These are phyloP conservation scores for Pseudocercospora fuligena DNA, from an alignment of 2,329 filamentous ascomycete genomes.

Conservation along the genomic window DNA sequence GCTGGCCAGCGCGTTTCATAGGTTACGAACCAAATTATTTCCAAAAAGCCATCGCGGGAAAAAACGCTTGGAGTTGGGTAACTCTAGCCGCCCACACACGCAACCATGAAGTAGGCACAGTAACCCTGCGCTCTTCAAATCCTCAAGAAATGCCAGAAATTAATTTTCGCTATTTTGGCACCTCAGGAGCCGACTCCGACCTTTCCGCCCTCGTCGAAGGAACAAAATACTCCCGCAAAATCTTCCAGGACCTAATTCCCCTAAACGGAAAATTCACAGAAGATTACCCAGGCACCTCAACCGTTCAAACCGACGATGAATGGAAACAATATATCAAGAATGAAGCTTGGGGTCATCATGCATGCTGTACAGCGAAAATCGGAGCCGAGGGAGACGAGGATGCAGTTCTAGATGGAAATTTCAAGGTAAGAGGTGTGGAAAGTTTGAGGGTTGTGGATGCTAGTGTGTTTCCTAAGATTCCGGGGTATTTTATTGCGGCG, in stretches of 20 bases:
- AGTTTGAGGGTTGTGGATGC: constrained; percentile 67
- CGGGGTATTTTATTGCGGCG: constrained; percentile 58
- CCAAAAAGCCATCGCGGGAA: constrained; percentile 48
- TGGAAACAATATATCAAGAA: constrained; percentile 56
- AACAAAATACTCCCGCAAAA: constrained; percentile 55
- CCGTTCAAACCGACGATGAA: constrained; percentile 47
- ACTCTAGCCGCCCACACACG: constrained; percentile 68
- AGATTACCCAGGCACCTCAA: constrained; percentile 48
- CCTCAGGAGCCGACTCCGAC: constrained; percentile 42
- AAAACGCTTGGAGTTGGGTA: constrained; percentile 53
- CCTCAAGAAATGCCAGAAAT: constrained; percentile 67
- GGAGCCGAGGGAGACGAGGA: constrained; percentile 58
- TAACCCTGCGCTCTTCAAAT: constrained; percentile 64
- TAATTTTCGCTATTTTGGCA: constrained; percentile 62
- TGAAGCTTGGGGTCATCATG: constrained; percentile 63
- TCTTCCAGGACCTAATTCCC: constrained; percentile 42
- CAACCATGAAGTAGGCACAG: constrained; percentile 66
- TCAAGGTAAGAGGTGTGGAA: constrained; percentile 41
- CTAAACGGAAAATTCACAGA: constrained; percentile 50
- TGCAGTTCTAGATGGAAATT: constrained; percentile 58
- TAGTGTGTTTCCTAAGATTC: constrained; percentile 60
- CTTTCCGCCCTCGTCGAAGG: constrained; percentile 60
- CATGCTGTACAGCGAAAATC: constrained; percentile 60
- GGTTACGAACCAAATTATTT: constrained; percentile 61
- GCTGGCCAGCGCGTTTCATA: constrained; percentile 58